phyloP scores from a whole-genome alignment of 805 yeast genomes.

The Scheffersomyces coipomensis region DNA sequence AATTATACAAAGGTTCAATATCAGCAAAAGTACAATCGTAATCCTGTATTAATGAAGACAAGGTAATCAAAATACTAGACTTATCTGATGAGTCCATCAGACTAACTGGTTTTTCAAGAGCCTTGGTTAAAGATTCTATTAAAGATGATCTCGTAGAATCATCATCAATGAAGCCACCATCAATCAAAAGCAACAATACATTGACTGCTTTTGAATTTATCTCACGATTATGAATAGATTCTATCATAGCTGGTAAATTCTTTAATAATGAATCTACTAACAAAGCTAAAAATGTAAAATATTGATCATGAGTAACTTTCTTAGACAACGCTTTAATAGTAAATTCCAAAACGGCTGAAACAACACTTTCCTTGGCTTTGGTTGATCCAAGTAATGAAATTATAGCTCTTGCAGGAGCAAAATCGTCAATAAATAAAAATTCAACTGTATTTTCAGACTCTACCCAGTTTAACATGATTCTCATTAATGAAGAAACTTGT shows the following conservation, averaged over 20 bases:
- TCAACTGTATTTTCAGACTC: conserved; percentile 40
- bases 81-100: conserved; percentile 54
- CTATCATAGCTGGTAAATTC: conserved; percentile 50
- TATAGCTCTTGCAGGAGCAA: conserved; percentile 53
- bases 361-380: conserved; percentile 67
- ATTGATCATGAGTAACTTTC: conserved; percentile 33
- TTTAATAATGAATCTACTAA: conserved; percentile 58
- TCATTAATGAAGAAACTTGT: conserved; percentile 77
- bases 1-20: conserved; percentile 47
- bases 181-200: conserved; percentile 50
- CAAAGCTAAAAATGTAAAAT: conserved; percentile 48
- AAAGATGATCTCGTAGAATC: conserved; percentile 52
- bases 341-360: conserved; percentile 54
- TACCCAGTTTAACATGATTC: conserved; percentile 58
- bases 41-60: conserved; percentile 53
- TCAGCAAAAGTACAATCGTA: conserved; percentile 54
- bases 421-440: conserved; percentile 56
- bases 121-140: conserved; percentile 54
- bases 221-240: conserved; percentile 38
- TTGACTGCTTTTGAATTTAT: conserved; percentile 54
- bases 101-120: conserved; percentile 56
- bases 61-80: conserved; percentile 53
- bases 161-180: conserved; percentile 57
- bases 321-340: conserved; percentile 42
- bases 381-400: conserved; percentile 46